Base-by-base conservation (phyloP, 768 basidiomycete species). In the Boletus tomentosulus region DNA sequence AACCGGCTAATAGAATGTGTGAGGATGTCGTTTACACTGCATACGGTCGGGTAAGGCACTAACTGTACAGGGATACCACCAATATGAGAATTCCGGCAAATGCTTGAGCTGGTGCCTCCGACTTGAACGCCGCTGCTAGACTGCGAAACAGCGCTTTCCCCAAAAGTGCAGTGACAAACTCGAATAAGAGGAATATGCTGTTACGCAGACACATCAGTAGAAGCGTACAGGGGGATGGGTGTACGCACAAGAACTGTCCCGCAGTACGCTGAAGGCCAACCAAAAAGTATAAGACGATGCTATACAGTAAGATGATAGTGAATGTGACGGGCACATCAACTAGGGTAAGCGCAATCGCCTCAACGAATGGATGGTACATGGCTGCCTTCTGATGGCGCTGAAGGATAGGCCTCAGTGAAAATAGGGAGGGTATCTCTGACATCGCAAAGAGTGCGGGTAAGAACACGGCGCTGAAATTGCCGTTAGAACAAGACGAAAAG, bases 91-190 rank as follows among this genome's bases (percentile, higher is more conserved):
- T 61, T 44, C 80, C 83, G 7, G 79, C 82, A 10, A 86, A 56
- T 9, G 85, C 77, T 60, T 84, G 84, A 7, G 86, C 85, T 0
- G 83, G 78, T 1, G 85, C 81, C 49, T 81, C 79, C 9, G 76
- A 73, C 43, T 75, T 74, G 63, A 86, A 83, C 6, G 75, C 74
- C 0, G 87, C 83, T 1, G 85, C 84, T 11, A 89, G 61, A 0
- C 76, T 74, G 27, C 90, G 78, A 78, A 92, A 95, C 76, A 85
- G 84, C 0, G 82, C 83, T 66, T 85, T 86, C 80, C 92, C 86
- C 8, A 83, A 70, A 24, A 90, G 49, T 33, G 84, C 77, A 54
- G 84, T 78, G 3, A 75, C 67, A 48, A 83, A 75, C n/a, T 83
- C 60, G 55, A 84, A 80, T 22, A 90, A 63, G 64, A 80, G 77